Base-by-base conservation (phyloP, 2,329 filamentous ascomycete genomes). In the Trichoderma atrobrunneum region DNA sequence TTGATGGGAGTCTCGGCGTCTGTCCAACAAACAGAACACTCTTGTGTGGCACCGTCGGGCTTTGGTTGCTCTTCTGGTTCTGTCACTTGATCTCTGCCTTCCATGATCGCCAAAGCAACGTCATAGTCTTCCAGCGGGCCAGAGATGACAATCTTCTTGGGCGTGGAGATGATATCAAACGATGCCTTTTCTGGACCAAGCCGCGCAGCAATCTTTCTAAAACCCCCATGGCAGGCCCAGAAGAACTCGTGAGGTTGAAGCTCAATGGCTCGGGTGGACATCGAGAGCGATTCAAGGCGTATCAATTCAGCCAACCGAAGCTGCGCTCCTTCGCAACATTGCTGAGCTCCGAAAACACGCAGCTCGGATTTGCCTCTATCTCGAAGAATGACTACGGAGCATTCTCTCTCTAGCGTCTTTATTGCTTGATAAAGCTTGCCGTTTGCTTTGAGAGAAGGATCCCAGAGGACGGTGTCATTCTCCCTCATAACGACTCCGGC, bases 21-120 rank as follows among this genome's bases (percentile, higher is more conserved):
- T 12, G 73, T 79, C 76, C 78, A 82, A 70, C 83, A 85, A 7
- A 82, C 77, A 0, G 79, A 68, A 72, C 82, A 81, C 1, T 51
- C 51, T 10, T 34, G 84, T 81, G 0, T 82, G 82, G 1, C 75
- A 74, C n/a, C 80, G 72, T 5, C 85, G 78, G 3, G 84, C 14
- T 7, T 28, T 28, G 12, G 51, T 16, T 34, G 18, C 21, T 65
- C 59, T 26, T 21, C 26, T 30, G 34, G n/a, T 7, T 71, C 61
- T 56, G 32, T 5, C 5, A 51, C 65, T 26, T 59, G n/a, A 26
- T 66, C 16, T 61, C 60, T 43, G 10, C 30, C 51, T 26, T 68
- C 12, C 5, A 72, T 12, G 7, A 72, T 62, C n/a, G 66, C 69
- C 34, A 30, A 18, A 6, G 73, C 67, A 54, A 69, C 12, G 14